phyloP scores from a whole-genome alignment of 345 rosid species.

The Angophora floribunda region DNA sequence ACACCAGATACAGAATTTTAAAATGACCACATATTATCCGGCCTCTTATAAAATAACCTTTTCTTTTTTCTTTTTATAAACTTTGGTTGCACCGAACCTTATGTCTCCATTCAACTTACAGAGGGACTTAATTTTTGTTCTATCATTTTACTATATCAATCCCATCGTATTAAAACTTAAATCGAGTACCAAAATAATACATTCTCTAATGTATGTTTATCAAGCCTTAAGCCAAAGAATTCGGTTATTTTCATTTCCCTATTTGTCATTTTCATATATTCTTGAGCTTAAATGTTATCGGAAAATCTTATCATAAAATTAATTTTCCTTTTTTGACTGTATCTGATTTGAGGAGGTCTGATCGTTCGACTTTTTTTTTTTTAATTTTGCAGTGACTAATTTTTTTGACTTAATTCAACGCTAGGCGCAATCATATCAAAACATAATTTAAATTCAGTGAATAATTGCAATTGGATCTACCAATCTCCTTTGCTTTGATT shows the following conservation, averaged over 20 bases:
- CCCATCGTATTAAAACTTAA: neutral
- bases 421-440: neutral
- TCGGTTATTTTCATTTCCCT: neutral
- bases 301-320: neutral
- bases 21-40: neutral
- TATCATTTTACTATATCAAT: neutral
- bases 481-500: no score
- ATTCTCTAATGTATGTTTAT: neutral
- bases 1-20: neutral
- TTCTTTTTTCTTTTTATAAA: neutral
- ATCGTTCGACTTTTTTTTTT: neutral
- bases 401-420: neutral
- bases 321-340: fast-evolving
- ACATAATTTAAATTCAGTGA: neutral
- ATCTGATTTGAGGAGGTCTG: neutral
- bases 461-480: no score
- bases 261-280: neutral
- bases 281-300: neutral
- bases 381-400: neutral
- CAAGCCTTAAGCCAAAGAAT: neutral
- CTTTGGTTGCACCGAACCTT: neutral
- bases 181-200: neutral
- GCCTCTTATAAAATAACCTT: neutral
- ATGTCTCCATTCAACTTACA: neutral
- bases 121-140: neutral